These are phyloP conservation scores for Lentinula lateritia DNA, from an alignment of 768 basidiomycete species.

Conservation along the genomic window DNA sequence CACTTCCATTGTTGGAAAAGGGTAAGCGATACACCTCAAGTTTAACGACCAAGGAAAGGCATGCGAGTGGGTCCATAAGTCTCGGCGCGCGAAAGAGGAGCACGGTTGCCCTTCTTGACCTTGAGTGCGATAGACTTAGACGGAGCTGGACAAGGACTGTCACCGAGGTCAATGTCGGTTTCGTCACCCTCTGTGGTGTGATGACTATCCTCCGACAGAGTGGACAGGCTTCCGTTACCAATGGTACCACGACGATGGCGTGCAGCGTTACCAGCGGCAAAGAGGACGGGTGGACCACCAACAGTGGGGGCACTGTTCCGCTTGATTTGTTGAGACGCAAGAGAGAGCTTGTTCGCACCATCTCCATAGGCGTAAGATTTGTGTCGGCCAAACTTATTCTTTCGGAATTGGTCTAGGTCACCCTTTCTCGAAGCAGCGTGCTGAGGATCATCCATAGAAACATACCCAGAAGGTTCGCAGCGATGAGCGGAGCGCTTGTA, in stretches of 20 bases:
- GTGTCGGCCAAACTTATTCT: conserved; percentile 80
- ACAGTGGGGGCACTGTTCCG: conserved; percentile 60
- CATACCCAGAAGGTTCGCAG: conserved; percentile 80
- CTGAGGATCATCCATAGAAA: conserved; percentile 91
- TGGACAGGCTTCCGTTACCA: conserved; percentile 37
- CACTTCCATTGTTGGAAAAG: neutral
- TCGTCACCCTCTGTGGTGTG: conserved; percentile 60
- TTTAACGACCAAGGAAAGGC: conserved; percentile 15
- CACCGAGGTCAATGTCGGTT: conserved; percentile 73
- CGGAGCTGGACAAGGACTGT: conserved; percentile 84
- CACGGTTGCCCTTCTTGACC: conserved; percentile 39
- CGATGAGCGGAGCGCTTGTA: conserved; percentile 61
- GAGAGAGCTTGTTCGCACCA: conserved; percentile 34
- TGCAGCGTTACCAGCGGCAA: conserved; percentile 66
- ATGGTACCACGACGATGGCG: conserved; percentile 52
- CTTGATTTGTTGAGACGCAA: conserved; percentile 41
- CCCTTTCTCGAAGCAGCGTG: conserved; percentile 76
- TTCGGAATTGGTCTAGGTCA: conserved; percentile 90
- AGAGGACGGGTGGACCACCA: conserved; percentile 42
- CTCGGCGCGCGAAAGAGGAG: conserved; percentile 54
- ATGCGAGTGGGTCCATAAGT: conserved; percentile 64
- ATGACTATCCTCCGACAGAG: conserved; percentile 66
- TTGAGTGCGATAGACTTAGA: conserved; percentile 52
- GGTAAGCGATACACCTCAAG: neutral
- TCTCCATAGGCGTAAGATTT: conserved; percentile 95